Evolutionary conservation across 768 basidiomycete species (phyloP), one percentile per base, ranked within the genome.

Genomic region (Lanmaoa rubissima): DNA sequence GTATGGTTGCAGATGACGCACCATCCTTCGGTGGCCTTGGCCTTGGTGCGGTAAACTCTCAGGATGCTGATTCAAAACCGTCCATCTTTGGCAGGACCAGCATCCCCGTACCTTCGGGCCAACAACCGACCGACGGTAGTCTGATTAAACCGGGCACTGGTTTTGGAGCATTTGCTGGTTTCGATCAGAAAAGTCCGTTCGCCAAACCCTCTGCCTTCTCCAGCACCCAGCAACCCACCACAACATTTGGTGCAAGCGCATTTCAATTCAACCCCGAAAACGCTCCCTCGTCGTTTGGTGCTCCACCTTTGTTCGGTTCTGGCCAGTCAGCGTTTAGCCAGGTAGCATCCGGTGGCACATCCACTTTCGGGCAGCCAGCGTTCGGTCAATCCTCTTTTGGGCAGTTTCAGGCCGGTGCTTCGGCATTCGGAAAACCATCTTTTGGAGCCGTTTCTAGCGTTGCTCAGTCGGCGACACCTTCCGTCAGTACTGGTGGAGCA

Each of bases 331-430:
- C 63, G 12, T 78, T 78, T 49, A 66, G 70, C 16, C 70, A 75
- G 54, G 16, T 26, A 13, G 11, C 54, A 42, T 40, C 57, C 38
- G 3, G 21, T 24, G 21, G 21, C 21, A 39, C 61, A 26, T 57
- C 71, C 38, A 55, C 61, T 7, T 79, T 78, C 58, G 78, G 76
- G 2, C 72, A 75, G 41, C 57, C 76, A 9, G 59, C 72, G 4
- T 80, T 81, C 57, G 75, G 76, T 2, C 72, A 75, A 47, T 58
- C 76, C 19, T 62, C 67, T 2, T 68, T 73, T 43, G 65, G 66
- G 41, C 64, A 70, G 32, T 41, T 61, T 7, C 54, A 59, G 38
- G 47, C 47, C 12, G 56, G 59, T 36, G 17, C 47, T 31, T 59
- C 63, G 17, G 31, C 46, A 34, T 72, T 73, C 19, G 69, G 61